Evolutionary conservation across 176 grass and related monocot genomes (phyloP).

Genomic region (Carex pumila): DNA sequence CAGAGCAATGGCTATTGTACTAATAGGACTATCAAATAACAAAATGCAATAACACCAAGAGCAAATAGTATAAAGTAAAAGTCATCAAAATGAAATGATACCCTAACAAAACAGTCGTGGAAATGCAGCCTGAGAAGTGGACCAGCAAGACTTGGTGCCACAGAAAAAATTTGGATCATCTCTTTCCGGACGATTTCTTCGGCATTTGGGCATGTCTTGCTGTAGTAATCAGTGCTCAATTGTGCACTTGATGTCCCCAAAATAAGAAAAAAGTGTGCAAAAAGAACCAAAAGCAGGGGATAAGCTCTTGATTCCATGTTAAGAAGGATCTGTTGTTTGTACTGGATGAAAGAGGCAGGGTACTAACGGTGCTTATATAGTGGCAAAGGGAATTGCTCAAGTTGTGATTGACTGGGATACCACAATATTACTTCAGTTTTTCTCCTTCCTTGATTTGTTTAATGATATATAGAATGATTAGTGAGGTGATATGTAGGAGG

Average conservation of each 20-base stretch:
- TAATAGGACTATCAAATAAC: background rate
- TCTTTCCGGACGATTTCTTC: constrained; percentile 44
- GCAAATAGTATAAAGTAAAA: background rate
- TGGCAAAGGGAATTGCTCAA: background rate
- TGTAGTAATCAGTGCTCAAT: constrained; percentile 45
- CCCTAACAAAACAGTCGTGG: constrained; percentile 53
- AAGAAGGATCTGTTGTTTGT: background rate
- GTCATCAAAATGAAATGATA: background rate
- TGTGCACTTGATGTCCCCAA: constrained; percentile 11
- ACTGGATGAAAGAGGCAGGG: background rate
- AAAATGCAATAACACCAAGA: background rate
- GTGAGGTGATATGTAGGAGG: background rate
- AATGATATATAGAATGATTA: background rate
- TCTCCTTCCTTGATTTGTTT: background rate
- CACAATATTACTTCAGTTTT: background rate
- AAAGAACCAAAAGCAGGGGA: background rate
- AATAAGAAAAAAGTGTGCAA: background rate
- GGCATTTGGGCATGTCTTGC: constrained; percentile 40
- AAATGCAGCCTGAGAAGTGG: constrained; percentile 54
- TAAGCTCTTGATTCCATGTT: constrained; percentile 6
- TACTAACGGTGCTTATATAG: constrained; percentile 1
- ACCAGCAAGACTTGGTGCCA: constrained; percentile 36
- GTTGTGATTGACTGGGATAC: background rate
- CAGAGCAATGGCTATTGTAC: background rate
- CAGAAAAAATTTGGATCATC: constrained; percentile 31